Evolutionary conservation across 768 basidiomycete genomes (phyloP).

Genomic region (Naematelia encephala): DNA sequence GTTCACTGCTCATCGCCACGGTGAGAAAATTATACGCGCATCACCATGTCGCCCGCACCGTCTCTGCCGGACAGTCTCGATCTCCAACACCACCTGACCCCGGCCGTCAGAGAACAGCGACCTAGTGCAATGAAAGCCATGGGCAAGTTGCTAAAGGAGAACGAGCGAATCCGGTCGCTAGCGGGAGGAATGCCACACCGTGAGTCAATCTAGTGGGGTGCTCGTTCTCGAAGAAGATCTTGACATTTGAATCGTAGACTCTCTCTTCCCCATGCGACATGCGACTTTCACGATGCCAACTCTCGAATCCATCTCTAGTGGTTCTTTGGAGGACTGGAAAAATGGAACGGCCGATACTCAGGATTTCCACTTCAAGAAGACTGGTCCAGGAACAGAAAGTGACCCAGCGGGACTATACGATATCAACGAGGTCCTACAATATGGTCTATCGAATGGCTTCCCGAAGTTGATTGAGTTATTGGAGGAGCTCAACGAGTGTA

Average conservation of each 20-base stretch:
- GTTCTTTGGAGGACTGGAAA: constrained; percentile 27
- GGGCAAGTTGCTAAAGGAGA: constrained; percentile 17
- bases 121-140: constrained; percentile 36
- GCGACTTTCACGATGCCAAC: too few species aligned
- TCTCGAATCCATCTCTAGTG: constrained; percentile 37
- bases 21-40: too few species aligned
- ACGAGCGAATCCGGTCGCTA: constrained; percentile 18
- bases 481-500: constrained; percentile 49
- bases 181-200: constrained; percentile 28
- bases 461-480: constrained; percentile 48
- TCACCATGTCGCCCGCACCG: too few species aligned
- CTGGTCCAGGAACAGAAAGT: constrained; percentile 27
- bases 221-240: too few species aligned
- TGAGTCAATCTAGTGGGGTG: constrained; percentile 12
- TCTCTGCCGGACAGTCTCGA: too few species aligned
- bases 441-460: constrained; percentile 52
- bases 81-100: constrained; percentile 30
- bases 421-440: constrained; percentile 45
- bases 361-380: constrained; percentile 27
- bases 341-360: constrained; percentile 19
- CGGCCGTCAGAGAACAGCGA: constrained; percentile 14
- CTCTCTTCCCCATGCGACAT: constrained; percentile 34
- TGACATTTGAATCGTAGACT: constrained; percentile 5
- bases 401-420: constrained; percentile 25
- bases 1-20: too few species aligned